Conservation (phyloP, 768 basidiomycete species). For the Amanita muscaria region DNA sequence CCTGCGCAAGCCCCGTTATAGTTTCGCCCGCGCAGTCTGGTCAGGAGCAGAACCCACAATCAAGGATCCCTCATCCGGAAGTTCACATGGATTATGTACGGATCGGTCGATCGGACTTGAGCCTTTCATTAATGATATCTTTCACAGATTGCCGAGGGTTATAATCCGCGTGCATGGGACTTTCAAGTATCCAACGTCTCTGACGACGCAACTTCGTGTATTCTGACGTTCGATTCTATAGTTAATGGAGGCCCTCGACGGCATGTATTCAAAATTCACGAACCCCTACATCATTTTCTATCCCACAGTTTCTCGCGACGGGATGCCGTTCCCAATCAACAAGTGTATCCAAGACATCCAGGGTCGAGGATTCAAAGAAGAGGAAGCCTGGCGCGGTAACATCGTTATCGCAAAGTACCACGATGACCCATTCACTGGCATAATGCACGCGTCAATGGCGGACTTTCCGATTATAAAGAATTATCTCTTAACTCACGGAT, state of each 20-base stretch:
- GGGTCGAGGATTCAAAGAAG: slow-evolving; percentile 49
- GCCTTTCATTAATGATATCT: slow-evolving; percentile 8
- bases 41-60: slow-evolving; percentile 35
- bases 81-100: slow-evolving; percentile 73
- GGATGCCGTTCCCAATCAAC: slow-evolving; percentile 77
- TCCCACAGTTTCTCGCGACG: slow-evolving; percentile 65
- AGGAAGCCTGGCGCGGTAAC: slow-evolving; percentile 71
- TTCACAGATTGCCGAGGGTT: slow-evolving; percentile 57
- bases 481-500: slow-evolving; percentile 60
- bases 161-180: slow-evolving; percentile 61
- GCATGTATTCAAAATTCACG: slow-evolving; percentile 71
- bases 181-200: slow-evolving; percentile 45
- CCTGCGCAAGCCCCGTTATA: slow-evolving; percentile 31
- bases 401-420: slow-evolving; percentile 68
- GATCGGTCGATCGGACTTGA: slow-evolving; percentile 5
- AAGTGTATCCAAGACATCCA: slow-evolving; percentile 71
- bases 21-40: slow-evolving; percentile 35
- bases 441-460: slow-evolving; percentile 74
- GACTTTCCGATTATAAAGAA: slow-evolving; percentile 80
- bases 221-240: slow-evolving; percentile 18
- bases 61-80: slow-evolving; percentile 75
- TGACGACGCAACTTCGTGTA: slow-evolving; percentile 4
- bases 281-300: slow-evolving; percentile 80
- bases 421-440: slow-evolving; percentile 42
- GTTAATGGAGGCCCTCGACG: slow-evolving; percentile 69